A percentile compares a stretch with the other conserved stretches of the same genome.
These are phyloP conservation scores for Ceratocystiopsis brevicomis DNA, from an alignment of 2,329 filamentous ascomycete species.

Conservation along the genomic window DNA sequence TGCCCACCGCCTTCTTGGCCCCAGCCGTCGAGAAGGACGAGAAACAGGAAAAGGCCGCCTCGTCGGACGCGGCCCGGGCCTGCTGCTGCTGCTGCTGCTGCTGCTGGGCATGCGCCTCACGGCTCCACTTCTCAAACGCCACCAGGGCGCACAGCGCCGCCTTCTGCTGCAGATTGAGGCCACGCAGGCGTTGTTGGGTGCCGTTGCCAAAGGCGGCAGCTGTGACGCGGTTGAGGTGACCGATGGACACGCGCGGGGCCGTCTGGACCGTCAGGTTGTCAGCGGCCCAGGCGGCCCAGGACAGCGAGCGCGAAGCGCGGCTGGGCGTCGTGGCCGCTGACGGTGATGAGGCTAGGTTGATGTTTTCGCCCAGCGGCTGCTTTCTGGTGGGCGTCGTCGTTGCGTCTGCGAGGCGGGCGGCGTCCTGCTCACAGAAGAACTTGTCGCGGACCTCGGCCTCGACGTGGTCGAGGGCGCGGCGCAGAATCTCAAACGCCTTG, in stretches of 20 bases:
- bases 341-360: slow-evolving; percentile 42
- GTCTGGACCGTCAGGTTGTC: slow-evolving; percentile 50
- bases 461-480: slow-evolving; percentile 71
- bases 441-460: slow-evolving; percentile 67
- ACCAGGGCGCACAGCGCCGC: slow-evolving; percentile 78
- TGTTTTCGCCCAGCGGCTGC: slow-evolving; percentile 55
- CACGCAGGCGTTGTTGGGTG: slow-evolving; percentile 63
- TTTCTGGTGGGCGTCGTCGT: slow-evolving; percentile 31
- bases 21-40: neutral
- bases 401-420: neutral
- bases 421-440: slow-evolving; percentile 37
- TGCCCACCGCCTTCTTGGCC: slow-evolving; percentile 5
- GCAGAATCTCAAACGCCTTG: slow-evolving; percentile 88
- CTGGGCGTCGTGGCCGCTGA: slow-evolving; percentile 17
- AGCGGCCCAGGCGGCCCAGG: slow-evolving; percentile 31
- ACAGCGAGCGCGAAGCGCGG: neutral
- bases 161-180: slow-evolving; percentile 89
- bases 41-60: no score
- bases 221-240: slow-evolving; percentile 81
- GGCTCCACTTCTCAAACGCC: slow-evolving; percentile 62
- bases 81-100: neutral
- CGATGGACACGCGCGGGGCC: slow-evolving; percentile 75
- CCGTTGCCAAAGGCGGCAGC: slow-evolving; percentile 81
- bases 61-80: neutral
- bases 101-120: slow-evolving; percentile 24